Evolutionary conservation across 768 basidiomycete species (phyloP), one percentile per base, ranked within the genome.

Genomic region (Pilatotrama ljubarskyi): DNA sequence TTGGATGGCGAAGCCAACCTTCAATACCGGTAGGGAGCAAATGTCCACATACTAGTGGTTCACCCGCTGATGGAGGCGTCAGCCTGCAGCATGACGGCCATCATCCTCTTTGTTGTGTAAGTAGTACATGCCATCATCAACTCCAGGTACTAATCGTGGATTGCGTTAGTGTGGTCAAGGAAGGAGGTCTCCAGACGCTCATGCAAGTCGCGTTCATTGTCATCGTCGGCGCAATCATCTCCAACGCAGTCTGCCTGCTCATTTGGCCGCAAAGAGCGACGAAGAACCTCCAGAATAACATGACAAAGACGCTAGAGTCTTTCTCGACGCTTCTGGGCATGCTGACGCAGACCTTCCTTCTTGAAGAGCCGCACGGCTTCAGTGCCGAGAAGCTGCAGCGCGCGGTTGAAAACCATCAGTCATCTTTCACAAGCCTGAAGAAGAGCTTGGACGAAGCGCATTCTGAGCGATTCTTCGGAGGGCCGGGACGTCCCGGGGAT

Each of bases 191-290:
- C 41, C 75, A 83, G 26, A 90, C 84, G 0, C 82, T 97, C 6
- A 73, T 90, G 37, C 84, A 87, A 66, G 87, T 94, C 1, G 78
- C 87, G 1, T 81, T 88, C 61, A 90, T 95, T 74, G 87, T 95
- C 24, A 59, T 88, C 32, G 80, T 87, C 55, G 97, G 97, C 10
- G 84, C 87, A 0, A 58, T 77, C 29, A 83, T 94, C 62, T 90
- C 92, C 20, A 98, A 96, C 71, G 38, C 92, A 20, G 85, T 93
- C 46, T 99, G 96, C 74, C 90, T 87, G 66, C 63, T 80, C 20
- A 72, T 98, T 14, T 97, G 93, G 93, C 93, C 82, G 2, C 89
- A 86, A 74, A 89, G 87, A 36, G 95, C 97, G 0, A 91, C 90
- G 2, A 78, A 80, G 22, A 87, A 89, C 60, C 82, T 99, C 3